Conservation (phyloP, 2,329 filamentous ascomycete genomes). For the Iodosphaeria phyllophila region DNA sequence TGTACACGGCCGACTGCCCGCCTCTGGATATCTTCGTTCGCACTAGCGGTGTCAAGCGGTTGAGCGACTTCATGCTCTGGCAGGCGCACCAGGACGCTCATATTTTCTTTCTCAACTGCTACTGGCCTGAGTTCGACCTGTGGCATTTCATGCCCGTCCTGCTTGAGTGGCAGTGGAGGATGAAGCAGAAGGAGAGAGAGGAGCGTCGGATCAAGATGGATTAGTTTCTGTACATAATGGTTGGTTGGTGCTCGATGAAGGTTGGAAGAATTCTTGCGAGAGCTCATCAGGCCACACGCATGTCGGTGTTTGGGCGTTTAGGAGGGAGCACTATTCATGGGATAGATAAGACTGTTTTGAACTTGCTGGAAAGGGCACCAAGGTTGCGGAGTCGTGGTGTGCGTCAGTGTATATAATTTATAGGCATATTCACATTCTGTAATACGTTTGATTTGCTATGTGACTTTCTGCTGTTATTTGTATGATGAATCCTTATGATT, state of each 20-base stretch:
- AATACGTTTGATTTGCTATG: no score
- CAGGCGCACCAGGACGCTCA: conserved; percentile 87
- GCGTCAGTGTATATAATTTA: no score
- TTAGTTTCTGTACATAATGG: conserved; percentile 1
- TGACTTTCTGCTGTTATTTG: no score
- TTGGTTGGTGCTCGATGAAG: background rate
- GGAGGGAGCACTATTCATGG: no score
- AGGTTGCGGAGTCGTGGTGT: no score
- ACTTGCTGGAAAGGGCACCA: no score
- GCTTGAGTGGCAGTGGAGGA: conserved; percentile 67
- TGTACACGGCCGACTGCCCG: conserved; percentile 72
- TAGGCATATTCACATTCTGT: no score
- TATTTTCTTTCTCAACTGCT: conserved; percentile 75
- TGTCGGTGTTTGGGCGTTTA: no score
- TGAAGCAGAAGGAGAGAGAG: conserved; percentile 36
- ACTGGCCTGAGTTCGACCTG: conserved; percentile 93
- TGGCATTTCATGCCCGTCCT: conserved; percentile 87
- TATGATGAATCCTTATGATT: no score
- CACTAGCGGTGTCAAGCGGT: conserved; percentile 77
- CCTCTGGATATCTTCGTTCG: conserved; percentile 81
- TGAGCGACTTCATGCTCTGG: conserved; percentile 99
- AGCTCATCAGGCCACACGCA: no score
- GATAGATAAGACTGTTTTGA: no score
- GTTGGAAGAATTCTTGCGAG: background rate
- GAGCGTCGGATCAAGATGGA: conserved; percentile 17